phyloP scores from a whole-genome alignment of 305 asterid genomes.

The Withania somnifera region DNA sequence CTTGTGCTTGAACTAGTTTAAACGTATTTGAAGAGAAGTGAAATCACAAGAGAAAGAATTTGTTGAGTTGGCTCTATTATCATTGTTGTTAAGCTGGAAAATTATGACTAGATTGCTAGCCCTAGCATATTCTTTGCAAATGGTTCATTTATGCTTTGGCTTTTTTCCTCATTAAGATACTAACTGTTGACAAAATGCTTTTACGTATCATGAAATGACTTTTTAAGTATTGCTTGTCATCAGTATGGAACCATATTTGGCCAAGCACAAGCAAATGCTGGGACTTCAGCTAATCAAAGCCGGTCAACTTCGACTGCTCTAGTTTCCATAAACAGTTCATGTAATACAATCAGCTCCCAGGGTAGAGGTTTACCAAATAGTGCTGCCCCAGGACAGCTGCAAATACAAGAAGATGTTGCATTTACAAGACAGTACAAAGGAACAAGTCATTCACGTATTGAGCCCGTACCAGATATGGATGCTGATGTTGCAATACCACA shows the following conservation, averaged over 20 bases:
- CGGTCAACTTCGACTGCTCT: not conserved
- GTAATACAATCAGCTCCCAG: not conserved
- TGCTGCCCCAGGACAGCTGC: not conserved
- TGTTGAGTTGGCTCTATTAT: not conserved
- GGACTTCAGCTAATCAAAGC: not conserved
- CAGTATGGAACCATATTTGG: slow-evolving; percentile 5
- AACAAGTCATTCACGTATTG: slow-evolving; percentile 13
- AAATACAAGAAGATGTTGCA: not conserved
- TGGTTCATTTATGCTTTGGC: not conserved
- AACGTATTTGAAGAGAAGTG: not conserved
- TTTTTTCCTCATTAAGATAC: not conserved
- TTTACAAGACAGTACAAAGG: slow-evolving; percentile 4
- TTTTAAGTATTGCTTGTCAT: not conserved
- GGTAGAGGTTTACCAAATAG: not conserved
- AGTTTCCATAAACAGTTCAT: not conserved
- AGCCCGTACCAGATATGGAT: slow-evolving; percentile 2
- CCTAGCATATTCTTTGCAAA: not conserved
- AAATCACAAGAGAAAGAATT: not conserved
- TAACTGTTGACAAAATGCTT: not conserved
- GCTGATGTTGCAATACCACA: slow-evolving; percentile 4
- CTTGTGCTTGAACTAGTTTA: not conserved
- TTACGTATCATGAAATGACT: not conserved
- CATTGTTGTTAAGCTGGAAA: not conserved
- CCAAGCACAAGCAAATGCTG: not conserved
- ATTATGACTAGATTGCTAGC: not conserved